These are phyloP conservation scores for button mushroom (Agaricus bisporus) DNA, from an alignment of 768 basidiomycete species.

Conservation along the genomic window DNA sequence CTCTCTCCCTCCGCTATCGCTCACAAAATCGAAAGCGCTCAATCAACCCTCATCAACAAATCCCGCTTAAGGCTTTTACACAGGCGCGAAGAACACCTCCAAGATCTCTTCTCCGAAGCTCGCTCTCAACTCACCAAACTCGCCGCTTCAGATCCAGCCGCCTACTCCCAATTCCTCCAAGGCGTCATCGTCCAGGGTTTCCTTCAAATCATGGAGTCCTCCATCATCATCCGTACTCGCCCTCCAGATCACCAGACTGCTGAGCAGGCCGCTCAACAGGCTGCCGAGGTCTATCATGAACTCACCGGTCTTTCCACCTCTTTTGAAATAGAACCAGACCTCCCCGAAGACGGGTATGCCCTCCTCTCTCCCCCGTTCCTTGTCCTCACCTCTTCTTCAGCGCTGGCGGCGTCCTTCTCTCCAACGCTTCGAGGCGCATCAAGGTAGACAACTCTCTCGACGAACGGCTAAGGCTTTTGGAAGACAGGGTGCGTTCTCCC, in stretches of 20 bases:
- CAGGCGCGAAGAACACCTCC: constrained; percentile 86
- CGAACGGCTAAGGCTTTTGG: constrained; percentile 81
- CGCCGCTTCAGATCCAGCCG: constrained; percentile 38
- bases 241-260: constrained; percentile 58
- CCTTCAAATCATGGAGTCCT: constrained; percentile 74
- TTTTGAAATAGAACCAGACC: constrained; percentile 50
- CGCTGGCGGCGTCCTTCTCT: constrained; percentile 80
- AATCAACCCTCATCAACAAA: constrained; percentile 95
- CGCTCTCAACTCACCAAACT: constrained; percentile 52
- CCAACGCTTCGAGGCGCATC: constrained; percentile 70
- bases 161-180: constrained; percentile 80
- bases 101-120: constrained; percentile 72
- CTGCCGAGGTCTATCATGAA: constrained; percentile 63
- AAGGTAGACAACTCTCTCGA: constrained; percentile 93
- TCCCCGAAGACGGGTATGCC: constrained; percentile 61
- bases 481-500: constrained; percentile 68
- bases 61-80: constrained; percentile 88
- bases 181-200: constrained; percentile 82
- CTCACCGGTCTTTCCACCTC: constrained; percentile 66
- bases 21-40: constrained; percentile 52
- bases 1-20: constrained; percentile 2
- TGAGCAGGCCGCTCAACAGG: constrained; percentile 57
- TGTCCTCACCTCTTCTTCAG: constrained; percentile 29
- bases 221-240: constrained; percentile 60
- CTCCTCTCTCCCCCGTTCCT: background rate